Conservation (phyloP, 495 filamentous ascomycete genomes). For the Xylaria flabelliformis region DNA sequence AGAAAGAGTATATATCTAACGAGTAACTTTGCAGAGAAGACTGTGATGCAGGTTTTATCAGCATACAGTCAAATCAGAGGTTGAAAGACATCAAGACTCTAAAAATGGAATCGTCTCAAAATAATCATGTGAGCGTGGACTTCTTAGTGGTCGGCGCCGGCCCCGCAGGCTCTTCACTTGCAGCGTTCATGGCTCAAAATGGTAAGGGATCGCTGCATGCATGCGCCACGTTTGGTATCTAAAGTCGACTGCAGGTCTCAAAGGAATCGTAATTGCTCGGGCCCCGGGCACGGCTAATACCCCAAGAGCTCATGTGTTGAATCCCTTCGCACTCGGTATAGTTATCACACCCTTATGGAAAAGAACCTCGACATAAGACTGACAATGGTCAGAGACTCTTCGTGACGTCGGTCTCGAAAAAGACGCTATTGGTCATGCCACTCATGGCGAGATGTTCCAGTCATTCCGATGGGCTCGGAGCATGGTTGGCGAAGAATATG, state of each 20-base stretch:
- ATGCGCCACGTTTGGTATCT: constrained; percentile 3
- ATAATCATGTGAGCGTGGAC: constrained; percentile 30
- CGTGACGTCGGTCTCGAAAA: constrained; percentile 62
- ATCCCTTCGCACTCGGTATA: constrained; percentile 55
- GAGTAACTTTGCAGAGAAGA: background rate
- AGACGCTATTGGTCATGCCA: constrained; percentile 48
- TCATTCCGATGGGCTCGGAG: constrained; percentile 60
- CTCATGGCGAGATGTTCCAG: constrained; percentile 49
- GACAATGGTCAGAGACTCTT: constrained; percentile 52
- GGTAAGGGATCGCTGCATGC: constrained; percentile 38
- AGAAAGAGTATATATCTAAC: background rate
- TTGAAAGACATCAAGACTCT: background rate
- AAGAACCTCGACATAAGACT: background rate
- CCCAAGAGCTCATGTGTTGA: constrained; percentile 62
- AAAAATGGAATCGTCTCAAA: constrained; percentile 13
- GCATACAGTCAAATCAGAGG: background rate
- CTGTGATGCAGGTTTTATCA: background rate
- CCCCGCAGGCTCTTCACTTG: constrained; percentile 58
- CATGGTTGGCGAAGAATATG: constrained; percentile 63
- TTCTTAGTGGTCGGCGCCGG: constrained; percentile 58
- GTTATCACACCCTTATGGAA: background rate
- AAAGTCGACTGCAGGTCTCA: constrained; percentile 41
- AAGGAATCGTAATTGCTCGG: constrained; percentile 55
- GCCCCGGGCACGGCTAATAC: constrained; percentile 56
- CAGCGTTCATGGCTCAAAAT: constrained; percentile 56